Percentiles rank a stretch among this genome's conserved stretches.
These are phyloP conservation scores for Colletotrichum aenigma DNA, from an alignment of 2,329 filamentous ascomycete species.

Conservation along the genomic window DNA sequence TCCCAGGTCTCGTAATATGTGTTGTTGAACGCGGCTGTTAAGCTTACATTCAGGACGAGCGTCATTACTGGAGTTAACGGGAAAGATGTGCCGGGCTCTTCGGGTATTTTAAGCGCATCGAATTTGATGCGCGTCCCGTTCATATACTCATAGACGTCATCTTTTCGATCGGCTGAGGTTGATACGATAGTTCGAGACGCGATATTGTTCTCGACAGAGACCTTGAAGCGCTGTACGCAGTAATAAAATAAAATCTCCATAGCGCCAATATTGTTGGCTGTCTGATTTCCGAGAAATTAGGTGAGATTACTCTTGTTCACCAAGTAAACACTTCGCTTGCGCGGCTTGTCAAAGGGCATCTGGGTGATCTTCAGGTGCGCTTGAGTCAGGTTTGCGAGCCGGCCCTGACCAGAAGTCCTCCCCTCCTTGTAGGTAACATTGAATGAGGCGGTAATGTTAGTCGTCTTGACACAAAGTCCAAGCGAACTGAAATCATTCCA, in stretches of 20 bases:
- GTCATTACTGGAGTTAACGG: neutral
- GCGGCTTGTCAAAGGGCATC: neutral
- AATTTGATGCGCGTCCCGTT: neutral
- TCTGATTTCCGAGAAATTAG: no score
- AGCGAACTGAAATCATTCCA: neutral
- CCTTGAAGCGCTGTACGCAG: slow-evolving; percentile 16
- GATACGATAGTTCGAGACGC: neutral
- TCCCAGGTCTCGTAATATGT: neutral
- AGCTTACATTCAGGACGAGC: neutral
- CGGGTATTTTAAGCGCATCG: neutral
- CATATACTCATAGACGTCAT: neutral
- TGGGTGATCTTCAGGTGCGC: neutral
- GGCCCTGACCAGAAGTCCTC: neutral
- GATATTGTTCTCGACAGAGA: neutral
- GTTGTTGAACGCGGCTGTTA: neutral
- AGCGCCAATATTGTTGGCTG: neutral
- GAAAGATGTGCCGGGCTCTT: neutral
- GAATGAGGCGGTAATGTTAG: neutral
- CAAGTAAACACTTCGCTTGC: neutral
- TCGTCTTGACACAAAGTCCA: neutral
- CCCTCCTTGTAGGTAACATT: neutral
- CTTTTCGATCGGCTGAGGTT: neutral
- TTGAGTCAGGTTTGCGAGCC: neutral
- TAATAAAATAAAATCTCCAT: slow-evolving; percentile 18
- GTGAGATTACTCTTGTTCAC: neutral